Percentiles rank a stretch among this genome's conserved stretches.
Evolutionary conservation across 768 basidiomycete species (phyloP).

Genomic region (Trametes punicea): DNA sequence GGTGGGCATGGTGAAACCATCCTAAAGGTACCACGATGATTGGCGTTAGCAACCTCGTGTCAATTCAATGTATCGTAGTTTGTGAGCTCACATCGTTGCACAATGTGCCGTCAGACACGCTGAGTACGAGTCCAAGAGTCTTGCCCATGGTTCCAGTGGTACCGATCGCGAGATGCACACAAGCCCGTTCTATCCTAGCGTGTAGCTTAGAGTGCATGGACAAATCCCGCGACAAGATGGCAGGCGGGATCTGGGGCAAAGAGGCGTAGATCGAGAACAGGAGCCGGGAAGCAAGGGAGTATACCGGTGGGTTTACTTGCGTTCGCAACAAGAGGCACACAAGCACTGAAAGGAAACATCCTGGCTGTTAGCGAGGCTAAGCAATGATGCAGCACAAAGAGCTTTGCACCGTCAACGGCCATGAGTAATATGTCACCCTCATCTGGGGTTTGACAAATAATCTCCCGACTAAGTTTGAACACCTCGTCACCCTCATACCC

Average conservation of each 20-base stretch:
- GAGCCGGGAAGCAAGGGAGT: conserved; percentile 57
- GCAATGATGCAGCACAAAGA: neutral
- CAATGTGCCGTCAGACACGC: conserved; percentile 17
- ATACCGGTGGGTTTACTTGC: conserved; percentile 48
- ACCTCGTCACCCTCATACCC: conserved; percentile 76
- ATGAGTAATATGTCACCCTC: conserved; percentile 52
- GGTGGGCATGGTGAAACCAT: neutral
- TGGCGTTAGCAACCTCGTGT: neutral
- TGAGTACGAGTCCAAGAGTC: conserved; percentile 54
- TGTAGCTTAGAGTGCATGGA: conserved; percentile 45
- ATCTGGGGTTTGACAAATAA: conserved; percentile 45
- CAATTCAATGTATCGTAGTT: too few relatives aligned
- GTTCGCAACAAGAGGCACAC: conserved; percentile 46
- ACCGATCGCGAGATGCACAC: conserved; percentile 49
- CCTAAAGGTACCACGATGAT: neutral
- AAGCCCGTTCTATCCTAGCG: conserved; percentile 44
- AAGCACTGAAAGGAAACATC: conserved; percentile 41
- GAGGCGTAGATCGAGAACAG: conserved; percentile 55
- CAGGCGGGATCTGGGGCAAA: conserved; percentile 53
- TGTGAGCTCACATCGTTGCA: conserved; percentile 33
- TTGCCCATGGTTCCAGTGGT: conserved; percentile 59
- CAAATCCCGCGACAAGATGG: conserved; percentile 50
- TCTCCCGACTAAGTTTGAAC: conserved; percentile 47
- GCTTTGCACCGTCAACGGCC: conserved; percentile 54
- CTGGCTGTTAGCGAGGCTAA: conserved; percentile 5